Conservation (phyloP, 305 asterid genomes). For the Rubia tinctorum region DNA sequence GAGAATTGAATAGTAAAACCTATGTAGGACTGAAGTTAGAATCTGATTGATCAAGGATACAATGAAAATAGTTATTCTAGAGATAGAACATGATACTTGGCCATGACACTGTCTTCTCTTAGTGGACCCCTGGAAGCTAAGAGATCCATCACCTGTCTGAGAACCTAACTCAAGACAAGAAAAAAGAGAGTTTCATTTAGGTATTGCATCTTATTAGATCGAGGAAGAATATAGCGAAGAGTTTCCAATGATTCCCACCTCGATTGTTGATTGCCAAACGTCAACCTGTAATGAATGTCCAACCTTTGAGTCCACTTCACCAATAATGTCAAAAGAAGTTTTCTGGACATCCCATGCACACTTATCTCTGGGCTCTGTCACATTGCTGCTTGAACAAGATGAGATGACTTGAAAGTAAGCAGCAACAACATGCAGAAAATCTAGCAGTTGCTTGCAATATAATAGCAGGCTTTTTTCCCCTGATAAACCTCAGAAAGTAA, state of each 20-base stretch:
- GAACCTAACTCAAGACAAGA: conserved; percentile 47
- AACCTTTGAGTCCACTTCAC: conserved; percentile 64
- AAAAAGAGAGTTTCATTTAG: conserved; percentile 28
- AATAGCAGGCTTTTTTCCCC: conserved; percentile 42
- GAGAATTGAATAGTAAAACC: conserved; percentile 81
- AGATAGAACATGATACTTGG: conserved; percentile 42
- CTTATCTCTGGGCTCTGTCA: conserved; percentile 27
- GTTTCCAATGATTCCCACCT: conserved; percentile 43
- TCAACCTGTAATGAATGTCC: conserved; percentile 62
- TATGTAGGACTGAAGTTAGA: conserved; percentile 34
- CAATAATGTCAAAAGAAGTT: conserved; percentile 59
- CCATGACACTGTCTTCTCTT: conserved; percentile 50
- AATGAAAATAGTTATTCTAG: conserved; percentile 14
- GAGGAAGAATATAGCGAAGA: conserved; percentile 8
- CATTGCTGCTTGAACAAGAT: conserved; percentile 33
- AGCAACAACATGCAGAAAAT: conserved; percentile 67
- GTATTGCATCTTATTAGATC: conserved; percentile 1
- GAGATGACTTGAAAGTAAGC: conserved; percentile 45
- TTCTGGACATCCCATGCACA: conserved; percentile 51
- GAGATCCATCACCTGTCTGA: conserved; percentile 67
- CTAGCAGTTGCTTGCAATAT: conserved; percentile 52
- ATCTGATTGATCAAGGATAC: conserved; percentile 19
- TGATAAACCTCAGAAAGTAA: conserved; percentile 51
- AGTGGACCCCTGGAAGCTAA: conserved; percentile 55
- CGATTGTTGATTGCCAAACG: conserved; percentile 70